Base-by-base conservation (phyloP, 1,284 basidiomycete species). In the Violaceomyces palustris region DNA sequence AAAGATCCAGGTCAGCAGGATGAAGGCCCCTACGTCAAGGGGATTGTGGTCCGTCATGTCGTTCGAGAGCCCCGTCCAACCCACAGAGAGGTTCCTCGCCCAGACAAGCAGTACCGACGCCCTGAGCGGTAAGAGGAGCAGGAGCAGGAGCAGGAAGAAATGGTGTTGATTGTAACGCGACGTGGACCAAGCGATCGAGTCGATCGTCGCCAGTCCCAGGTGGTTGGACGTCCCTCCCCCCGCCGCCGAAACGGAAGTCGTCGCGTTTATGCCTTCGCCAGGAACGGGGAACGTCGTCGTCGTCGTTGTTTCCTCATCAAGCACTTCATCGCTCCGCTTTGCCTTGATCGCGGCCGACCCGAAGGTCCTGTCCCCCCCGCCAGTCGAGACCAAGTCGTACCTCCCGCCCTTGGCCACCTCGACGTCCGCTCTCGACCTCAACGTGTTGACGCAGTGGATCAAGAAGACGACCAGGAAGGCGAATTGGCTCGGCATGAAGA, bases 401-500 rank as follows among this genome's bases (percentile, higher is more conserved):
- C 25, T 3, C 36, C 19, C 6, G 22, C 19, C 17, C 11, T 3
- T 27, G 23, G 18, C 14, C 18, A 19, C 15, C 8, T 42, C n/a
- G 44, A 57, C 37, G 43, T 53, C 43, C 6, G 57, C 28, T 27
- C 56, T 50, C n/a, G 61, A 46, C 4, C 69, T 65, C 2, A 73
- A 39, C 11, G 72, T 71, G 26, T 66, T 69, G 33, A 65, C 42
- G 35, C 88, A 75, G 51, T 91, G 86, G 30, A 88, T 80, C 12
- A 85, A 57, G 79, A 85, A 88, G 54, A 84, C 83, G 26, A 86
- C 82, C 12, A 93, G 79, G 70, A 87, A 90, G 2, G 85, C 88
- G 24, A 92, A 86, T 74, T 94, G 90, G 80, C 88, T 89, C 0
- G 92, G 91, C 17, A 93, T 78, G 45, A 88, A 75, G 22, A 88